Evolutionary conservation across 1,139 yeast species (phyloP).

Genomic region (Blastobotrys elegans): DNA sequence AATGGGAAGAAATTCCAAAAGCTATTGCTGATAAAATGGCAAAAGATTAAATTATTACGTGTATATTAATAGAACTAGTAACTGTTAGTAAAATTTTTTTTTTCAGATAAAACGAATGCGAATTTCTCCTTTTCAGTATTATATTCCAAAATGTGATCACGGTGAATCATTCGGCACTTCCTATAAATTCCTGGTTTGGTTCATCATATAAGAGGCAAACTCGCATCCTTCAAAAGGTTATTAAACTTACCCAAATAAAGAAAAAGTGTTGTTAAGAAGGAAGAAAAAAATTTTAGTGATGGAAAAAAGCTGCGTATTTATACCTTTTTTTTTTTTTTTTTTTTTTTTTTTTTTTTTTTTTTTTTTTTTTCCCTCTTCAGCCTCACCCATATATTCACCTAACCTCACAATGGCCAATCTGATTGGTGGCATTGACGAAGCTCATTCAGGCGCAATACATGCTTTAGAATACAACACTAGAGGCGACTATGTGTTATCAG

Average conservation of each 20-base stretch:
- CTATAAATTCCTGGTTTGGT: constrained; percentile 23
- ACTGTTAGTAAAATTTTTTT: too few relatives aligned
- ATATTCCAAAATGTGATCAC: constrained; percentile 24
- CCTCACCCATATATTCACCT: too few relatives aligned
- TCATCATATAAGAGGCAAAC: constrained; percentile 22
- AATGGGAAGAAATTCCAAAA: constrained; percentile 24
- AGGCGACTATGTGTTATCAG: constrained; percentile 33
- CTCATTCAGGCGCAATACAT: constrained; percentile 30
- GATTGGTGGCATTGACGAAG: constrained; percentile 9
- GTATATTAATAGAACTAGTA: too few relatives aligned
- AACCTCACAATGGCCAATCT: constrained; percentile 1
- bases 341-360: constrained; percentile 1
- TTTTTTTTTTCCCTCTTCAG: constrained; percentile 1
- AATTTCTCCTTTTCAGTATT: constrained; percentile 12
- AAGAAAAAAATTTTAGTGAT: background rate
- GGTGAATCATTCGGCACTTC: constrained; percentile 29
- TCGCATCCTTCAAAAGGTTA: too few relatives aligned
- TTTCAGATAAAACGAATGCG: too few relatives aligned
- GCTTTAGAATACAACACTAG: constrained; percentile 29
- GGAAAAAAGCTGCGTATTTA: background rate
- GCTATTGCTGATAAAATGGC: constrained; percentile 17
- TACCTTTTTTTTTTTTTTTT: background rate
- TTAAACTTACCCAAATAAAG: background rate
- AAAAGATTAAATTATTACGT: background rate
- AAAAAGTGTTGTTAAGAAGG: background rate